Percentiles rank a stretch among this genome's conserved stretches.
These are phyloP conservation scores for Citrus unshiu DNA, from an alignment of 345 rosid genomes.

Conservation along the genomic window DNA sequence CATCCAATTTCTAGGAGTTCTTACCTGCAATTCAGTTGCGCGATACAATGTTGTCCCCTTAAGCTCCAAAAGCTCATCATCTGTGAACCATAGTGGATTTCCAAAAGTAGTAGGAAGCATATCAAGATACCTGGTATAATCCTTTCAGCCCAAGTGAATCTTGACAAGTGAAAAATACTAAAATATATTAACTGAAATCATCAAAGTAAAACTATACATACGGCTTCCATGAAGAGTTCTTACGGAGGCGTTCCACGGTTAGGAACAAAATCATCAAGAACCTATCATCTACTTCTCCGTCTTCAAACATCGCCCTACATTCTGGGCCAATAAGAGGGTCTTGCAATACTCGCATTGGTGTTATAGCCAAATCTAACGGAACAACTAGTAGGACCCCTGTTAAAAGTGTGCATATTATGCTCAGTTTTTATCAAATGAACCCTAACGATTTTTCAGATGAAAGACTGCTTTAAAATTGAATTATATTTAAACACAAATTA, in stretches of 20 bases:
- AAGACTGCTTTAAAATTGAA: background rate
- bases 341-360: constrained; percentile 96
- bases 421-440: background rate
- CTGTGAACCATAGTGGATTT: constrained; percentile 87
- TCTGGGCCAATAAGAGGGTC: constrained; percentile 86
- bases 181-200: background rate
- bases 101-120: constrained; percentile 81
- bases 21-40: constrained; percentile 80
- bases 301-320: constrained; percentile 76
- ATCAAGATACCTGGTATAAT: constrained; percentile 65
- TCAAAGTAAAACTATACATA: constrained; percentile 22
- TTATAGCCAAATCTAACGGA: constrained; percentile 80
- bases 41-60: constrained; percentile 72
- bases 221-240: constrained; percentile 89
- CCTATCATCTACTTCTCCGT: constrained; percentile 87
- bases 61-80: constrained; percentile 70
- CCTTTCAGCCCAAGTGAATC: constrained; percentile 19
- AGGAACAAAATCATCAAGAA: constrained; percentile 79
- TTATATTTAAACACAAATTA: background rate
- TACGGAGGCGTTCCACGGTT: constrained; percentile 71
- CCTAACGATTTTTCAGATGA: background rate
- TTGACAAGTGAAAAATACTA: background rate
- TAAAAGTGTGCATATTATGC: background rate
- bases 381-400: constrained; percentile 75
- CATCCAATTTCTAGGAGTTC: background rate